These are phyloP conservation scores for Candida takata DNA, from an alignment of 805 yeast species.

Conservation along the genomic window DNA sequence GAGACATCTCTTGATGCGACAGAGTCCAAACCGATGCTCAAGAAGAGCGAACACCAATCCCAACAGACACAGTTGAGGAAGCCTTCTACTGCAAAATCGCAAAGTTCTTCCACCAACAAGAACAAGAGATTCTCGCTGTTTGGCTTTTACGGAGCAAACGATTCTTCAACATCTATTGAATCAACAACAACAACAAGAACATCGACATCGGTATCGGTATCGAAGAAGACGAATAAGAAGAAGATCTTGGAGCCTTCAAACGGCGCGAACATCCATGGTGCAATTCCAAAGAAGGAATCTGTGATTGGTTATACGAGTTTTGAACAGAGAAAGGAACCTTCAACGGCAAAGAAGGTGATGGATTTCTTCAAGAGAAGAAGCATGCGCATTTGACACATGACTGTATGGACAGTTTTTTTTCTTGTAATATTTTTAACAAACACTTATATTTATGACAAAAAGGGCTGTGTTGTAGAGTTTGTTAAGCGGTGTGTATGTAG, in stretches of 20 bases:
- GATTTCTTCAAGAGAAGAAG: conserved; percentile 72
- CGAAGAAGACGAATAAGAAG: conserved; percentile 15
- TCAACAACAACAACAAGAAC: conserved; percentile 1
- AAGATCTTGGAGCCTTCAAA: conserved; percentile 22
- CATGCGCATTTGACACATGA: conserved; percentile 23
- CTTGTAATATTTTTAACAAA: neutral
- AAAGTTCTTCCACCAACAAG: conserved; percentile 12
- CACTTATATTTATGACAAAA: conserved; percentile 1
- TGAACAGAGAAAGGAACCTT: conserved; percentile 43
- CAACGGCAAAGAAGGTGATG: conserved; percentile 72
- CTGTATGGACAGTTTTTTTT: too few relatives aligned
- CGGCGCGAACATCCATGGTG: conserved; percentile 13
- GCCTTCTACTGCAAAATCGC: conserved; percentile 7
- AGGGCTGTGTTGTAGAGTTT: too few relatives aligned
- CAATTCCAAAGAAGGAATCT: conserved; percentile 13
- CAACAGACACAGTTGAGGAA: too few relatives aligned
- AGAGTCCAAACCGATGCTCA: too few relatives aligned
- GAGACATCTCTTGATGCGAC: conserved; percentile 1
- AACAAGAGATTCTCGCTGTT: conserved; percentile 36
- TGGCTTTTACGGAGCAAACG: conserved; percentile 26
- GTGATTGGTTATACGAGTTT: conserved; percentile 20
- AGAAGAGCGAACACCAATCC: too few relatives aligned
- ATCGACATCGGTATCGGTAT: too few relatives aligned
- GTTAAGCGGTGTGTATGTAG: too few relatives aligned
- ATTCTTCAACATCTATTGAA: conserved; percentile 8